Percentiles rank a stretch among this genome's conserved stretches.
Evolutionary conservation across 2,329 filamentous ascomycete species (phyloP).

Genomic region (Colletotrichum horii): DNA sequence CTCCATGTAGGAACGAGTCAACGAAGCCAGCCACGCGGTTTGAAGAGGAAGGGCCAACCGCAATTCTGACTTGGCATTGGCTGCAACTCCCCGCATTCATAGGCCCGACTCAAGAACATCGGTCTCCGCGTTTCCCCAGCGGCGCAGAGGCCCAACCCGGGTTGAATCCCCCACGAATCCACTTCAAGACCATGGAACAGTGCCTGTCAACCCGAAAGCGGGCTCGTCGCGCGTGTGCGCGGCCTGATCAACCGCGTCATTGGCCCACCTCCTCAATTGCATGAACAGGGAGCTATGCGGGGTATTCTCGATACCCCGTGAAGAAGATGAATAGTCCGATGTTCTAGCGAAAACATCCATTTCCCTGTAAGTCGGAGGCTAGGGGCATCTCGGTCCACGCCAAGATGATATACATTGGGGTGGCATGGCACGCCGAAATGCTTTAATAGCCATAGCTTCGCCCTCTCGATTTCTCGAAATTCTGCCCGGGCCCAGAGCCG

Average conservation of each 20-base stretch:
- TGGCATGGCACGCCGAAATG: not conserved
- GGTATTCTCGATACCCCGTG: not conserved
- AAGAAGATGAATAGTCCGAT: not conserved
- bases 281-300: not conserved
- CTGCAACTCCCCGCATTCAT: not conserved
- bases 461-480: not conserved
- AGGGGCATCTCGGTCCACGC: not conserved
- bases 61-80: not conserved
- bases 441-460: not conserved
- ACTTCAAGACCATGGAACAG: not conserved
- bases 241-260: not conserved
- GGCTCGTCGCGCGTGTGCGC: not conserved
- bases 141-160: not conserved
- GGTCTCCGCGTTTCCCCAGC: not conserved
- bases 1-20: not conserved
- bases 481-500: not conserved
- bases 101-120: not conserved
- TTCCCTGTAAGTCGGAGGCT: not conserved
- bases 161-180: not conserved
- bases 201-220: not conserved
- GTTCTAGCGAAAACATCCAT: not conserved
- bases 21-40: fast-evolving
- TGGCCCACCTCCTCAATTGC: not conserved
- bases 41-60: not conserved
- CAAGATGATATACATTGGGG: not conserved